Evolutionary conservation across 1,284 basidiomycete genomes (phyloP).

Genomic region (Fomitopsis palustris): DNA sequence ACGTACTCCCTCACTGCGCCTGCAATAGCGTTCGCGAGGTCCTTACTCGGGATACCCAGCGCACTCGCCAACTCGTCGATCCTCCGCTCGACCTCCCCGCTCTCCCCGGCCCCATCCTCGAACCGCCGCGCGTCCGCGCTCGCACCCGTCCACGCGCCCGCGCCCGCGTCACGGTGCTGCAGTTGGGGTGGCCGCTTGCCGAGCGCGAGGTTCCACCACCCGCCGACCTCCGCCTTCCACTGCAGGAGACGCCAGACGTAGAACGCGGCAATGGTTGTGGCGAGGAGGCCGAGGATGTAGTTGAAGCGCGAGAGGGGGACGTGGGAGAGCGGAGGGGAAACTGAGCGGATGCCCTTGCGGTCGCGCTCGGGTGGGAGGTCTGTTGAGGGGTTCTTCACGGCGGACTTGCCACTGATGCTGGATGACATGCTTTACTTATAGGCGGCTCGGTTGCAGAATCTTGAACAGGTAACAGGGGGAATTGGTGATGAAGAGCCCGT

Average conservation of each 20-base stretch:
- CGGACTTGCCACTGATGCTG: constrained; percentile 10
- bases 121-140: constrained; percentile 2
- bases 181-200: constrained; percentile 33
- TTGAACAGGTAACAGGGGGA: not conserved
- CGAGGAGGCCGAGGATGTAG: constrained; percentile 44
- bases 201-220: constrained; percentile 56
- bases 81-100: constrained; percentile 44
- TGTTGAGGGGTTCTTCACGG: constrained; percentile 14
- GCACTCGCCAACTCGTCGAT: constrained; percentile 57
- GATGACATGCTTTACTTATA: constrained; percentile 16
- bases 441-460: not conserved
- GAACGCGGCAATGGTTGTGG: constrained; percentile 41
- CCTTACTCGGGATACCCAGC: constrained; percentile 55
- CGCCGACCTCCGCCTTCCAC: constrained; percentile 51
- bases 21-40: constrained; percentile 61
- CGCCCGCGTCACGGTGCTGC: constrained; percentile 5
- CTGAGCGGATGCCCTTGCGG: constrained; percentile 24
- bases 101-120: constrained; percentile 12
- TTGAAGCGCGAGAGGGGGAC: constrained; percentile 38
- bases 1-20: constrained; percentile 52
- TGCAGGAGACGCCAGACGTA: constrained; percentile 48
- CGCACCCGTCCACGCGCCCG: constrained; percentile 1
- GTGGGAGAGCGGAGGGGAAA: constrained; percentile 32
- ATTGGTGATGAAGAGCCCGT: not conserved
- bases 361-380: constrained; percentile 33